Evolutionary conservation across 2,329 filamentous ascomycete species (phyloP), one percentile per base, ranked within the genome.

Genomic region (Didymella lethalis): DNA sequence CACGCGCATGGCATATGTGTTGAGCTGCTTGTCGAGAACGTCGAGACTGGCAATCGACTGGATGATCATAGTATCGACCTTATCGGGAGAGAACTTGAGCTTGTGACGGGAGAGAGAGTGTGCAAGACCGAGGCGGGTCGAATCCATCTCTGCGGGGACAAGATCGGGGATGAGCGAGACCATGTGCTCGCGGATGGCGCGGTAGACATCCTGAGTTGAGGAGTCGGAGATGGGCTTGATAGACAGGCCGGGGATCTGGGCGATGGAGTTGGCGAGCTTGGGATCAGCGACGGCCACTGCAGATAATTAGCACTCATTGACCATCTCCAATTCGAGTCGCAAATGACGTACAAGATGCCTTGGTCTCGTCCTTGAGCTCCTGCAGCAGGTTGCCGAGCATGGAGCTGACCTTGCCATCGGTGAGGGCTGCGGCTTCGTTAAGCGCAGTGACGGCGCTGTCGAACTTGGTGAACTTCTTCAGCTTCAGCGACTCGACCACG

Each of bases 41-140:
- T 99, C 95, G 46, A 99, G 85, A 50, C 97, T 69, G 34, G 87
- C 71, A 76, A 99, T 95, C 57, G 93, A 93, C 82, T 99, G 95
- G 58, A 99, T 93, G 75, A 99, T 97, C 95, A 99, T 99, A 50
- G 95, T 95, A 77, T 99, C 95, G 68, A 99, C 94, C 85, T 99
- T 99, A 77, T 99, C 93, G 57, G 94, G 90, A 8, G 92, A 97
- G 82, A 99, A 99, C 84, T 97, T 97, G 75, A 99, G 88, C 85
- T 97, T 98, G 83, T 99, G 93, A 23, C 75, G 69, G 47, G 94
- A 96, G 73, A 99, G 89, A 56, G 93, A 97, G 83, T 99, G 95
- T 34, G 94, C 96, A 49, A 99, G 89, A 87, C 95, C 95, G 60
- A 99, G 86, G 25, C 92, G 90, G 91, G 98, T 98, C 72, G 93